Evolutionary conservation across 805 yeast genomes (phyloP).

Genomic region (Teunomyces aglyptinius): DNA sequence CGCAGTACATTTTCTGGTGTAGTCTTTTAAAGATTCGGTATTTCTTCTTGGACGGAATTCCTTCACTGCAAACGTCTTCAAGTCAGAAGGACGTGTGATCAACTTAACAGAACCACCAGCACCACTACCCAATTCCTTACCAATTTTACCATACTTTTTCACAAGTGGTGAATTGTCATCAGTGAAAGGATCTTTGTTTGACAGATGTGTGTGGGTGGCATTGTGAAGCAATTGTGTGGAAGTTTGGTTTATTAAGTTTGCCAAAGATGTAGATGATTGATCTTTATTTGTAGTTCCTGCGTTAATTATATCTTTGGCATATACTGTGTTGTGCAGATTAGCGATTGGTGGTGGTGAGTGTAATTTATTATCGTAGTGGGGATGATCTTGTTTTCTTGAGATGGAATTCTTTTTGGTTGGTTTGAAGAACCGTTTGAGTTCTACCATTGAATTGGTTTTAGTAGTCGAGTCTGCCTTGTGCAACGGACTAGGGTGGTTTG

Average conservation of each 20-base stretch:
- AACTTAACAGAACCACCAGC: conserved; percentile 87
- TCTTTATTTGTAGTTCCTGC: conserved; percentile 15
- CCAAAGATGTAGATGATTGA: conserved; percentile 36
- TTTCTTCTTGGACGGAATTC: conserved; percentile 73
- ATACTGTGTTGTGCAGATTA: conserved; percentile 7
- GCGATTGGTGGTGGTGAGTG: conserved; percentile 31
- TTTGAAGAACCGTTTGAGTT: conserved; percentile 68
- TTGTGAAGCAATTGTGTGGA: conserved; percentile 36
- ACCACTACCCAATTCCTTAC: conserved; percentile 77
- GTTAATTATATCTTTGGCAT: neutral
- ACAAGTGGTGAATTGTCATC: conserved; percentile 31
- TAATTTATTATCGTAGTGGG: conserved; percentile 22
- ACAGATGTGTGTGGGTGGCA: conserved; percentile 32
- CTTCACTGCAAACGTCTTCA: conserved; percentile 76
- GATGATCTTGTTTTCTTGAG: conserved; percentile 10
- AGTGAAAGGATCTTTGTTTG: conserved; percentile 34
- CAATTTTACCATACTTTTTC: conserved; percentile 69
- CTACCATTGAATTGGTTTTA: conserved; percentile 58
- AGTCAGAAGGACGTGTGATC: conserved; percentile 64
- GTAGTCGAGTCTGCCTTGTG: conserved; percentile 20
- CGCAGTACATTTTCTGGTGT: conserved; percentile 85
- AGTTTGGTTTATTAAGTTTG: conserved; percentile 36
- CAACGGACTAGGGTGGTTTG: conserved; percentile 9
- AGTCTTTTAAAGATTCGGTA: conserved; percentile 69
- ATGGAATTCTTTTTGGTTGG: conserved; percentile 42